Conservation (phyloP, 2,329 filamentous ascomycete species). For the Venturia effusa region DNA sequence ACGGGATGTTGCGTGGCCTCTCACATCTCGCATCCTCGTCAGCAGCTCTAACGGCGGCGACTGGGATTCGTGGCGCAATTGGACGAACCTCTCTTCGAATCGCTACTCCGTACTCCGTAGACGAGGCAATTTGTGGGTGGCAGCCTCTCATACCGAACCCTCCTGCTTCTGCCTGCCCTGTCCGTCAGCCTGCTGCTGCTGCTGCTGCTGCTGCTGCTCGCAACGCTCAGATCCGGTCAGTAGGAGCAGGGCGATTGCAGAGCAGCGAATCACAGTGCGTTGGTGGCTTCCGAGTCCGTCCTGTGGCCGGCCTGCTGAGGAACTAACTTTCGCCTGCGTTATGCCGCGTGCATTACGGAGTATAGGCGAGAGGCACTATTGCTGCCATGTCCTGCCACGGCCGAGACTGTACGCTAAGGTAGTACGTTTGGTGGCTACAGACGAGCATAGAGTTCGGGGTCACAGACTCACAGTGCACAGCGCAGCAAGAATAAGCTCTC, state of each 20-base stretch:
- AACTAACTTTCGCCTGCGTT: not conserved
- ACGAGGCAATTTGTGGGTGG: not conserved
- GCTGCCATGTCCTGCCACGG: not conserved
- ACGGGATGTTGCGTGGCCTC: constrained; percentile 2
- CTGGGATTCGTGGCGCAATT: not conserved
- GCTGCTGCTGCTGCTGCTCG: not conserved
- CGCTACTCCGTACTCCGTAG: too few relatives aligned
- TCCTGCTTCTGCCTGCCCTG: not conserved
- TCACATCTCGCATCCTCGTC: not conserved
- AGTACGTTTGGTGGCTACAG: not conserved
- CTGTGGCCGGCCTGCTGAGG: not conserved
- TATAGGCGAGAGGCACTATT: not conserved
- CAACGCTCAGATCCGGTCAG: not conserved
- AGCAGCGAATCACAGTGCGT: not conserved
- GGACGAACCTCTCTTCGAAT: not conserved
- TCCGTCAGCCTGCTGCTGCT: not conserved
- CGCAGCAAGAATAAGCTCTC: not conserved
- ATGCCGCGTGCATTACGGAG: not conserved
- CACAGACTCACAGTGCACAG: too few relatives aligned
- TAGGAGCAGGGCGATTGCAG: not conserved
- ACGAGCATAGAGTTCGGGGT: not conserved
- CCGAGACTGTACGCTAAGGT: not conserved
- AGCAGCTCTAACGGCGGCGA: not conserved
- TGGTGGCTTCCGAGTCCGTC: not conserved
- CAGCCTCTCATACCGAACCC: not conserved